Base-by-base conservation (phyloP, 768 basidiomycete genomes). In the Tylopilus subfusipes region DNA sequence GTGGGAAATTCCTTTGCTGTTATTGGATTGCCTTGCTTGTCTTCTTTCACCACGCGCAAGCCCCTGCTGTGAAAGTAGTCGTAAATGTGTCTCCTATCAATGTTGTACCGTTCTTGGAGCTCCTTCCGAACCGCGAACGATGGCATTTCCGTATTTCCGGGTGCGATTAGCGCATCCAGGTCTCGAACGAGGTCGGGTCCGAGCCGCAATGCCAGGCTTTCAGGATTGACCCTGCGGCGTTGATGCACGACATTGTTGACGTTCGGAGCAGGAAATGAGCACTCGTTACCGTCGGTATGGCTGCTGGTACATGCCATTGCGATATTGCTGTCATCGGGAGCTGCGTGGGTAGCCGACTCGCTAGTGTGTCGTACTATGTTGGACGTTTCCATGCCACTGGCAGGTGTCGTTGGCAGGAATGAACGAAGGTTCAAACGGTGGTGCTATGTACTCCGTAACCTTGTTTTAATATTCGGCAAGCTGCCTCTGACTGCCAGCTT, bases 61-160 rank as follows among this genome's bases (percentile, higher is more conserved):
- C 83, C 80, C 62, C 76, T 73, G 62, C 76, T 78, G 68, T 88
- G 87, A 70, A 86, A 88, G 68, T 88, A 88, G 69, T 89, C 87
- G 64, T 89, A 89, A 58, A 89, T 82, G 60, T 87, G 86, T 59
- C 87, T 73, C 59, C 87, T 76, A 66, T 89, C 86, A 54, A 87
- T 83, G 55, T 74, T 75, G 66, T 86, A 86, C 43, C 83, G 80
- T 63, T 83, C 79, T 69, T 89, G 87, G 31, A 89, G 80, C 55
- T 82, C 84, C 58, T 84, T 85, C 52, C 87, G 79, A 49, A 84
- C 74, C 9, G 82, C 76, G 61, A 88, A 90, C 11, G 82, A 79
- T 8, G 88, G 88, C 88, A 90, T 90, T 64, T 88, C 86, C 25
- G 67, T 72, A 40, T 82, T 83, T 39, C 88, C 88, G 11, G 85